Evolutionary conservation across 1,139 yeast species (phyloP).

Genomic region (Pneumocystis carinii): DNA sequence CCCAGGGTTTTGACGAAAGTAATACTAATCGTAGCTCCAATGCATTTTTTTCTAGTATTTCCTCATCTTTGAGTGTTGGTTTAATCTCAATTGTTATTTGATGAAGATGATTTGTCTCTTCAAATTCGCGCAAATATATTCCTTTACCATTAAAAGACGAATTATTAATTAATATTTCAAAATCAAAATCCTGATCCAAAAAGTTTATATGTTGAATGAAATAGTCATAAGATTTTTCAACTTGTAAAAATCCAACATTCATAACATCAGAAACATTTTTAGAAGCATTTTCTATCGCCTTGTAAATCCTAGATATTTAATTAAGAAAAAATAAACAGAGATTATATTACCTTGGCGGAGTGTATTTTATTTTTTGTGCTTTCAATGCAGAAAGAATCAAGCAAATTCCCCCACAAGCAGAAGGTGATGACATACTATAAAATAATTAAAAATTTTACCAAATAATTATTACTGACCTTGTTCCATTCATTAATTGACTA

Average conservation of each 20-base stretch:
- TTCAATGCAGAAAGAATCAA: constrained; percentile 11
- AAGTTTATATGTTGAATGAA: constrained; percentile 5
- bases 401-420: constrained; percentile 13
- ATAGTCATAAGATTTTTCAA: constrained; percentile 10
- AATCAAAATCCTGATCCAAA: constrained; percentile 8
- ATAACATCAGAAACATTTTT: constrained; percentile 9
- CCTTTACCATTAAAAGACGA: constrained; percentile 5
- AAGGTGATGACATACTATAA: constrained; percentile 12
- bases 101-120: constrained; percentile 4
- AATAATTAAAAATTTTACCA: not conserved
- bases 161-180: constrained; percentile 3
- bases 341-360: constrained; percentile 2
- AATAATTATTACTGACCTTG: not conserved
- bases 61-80: constrained; percentile 8
- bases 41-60: constrained; percentile 4
- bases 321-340: not conserved
- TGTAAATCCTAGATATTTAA: constrained; percentile 2
- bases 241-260: constrained; percentile 11
- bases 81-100: constrained; percentile 4
- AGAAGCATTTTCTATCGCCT: constrained; percentile 8
- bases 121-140: constrained; percentile 8
- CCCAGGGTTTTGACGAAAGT: constrained; percentile 6
- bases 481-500: constrained; percentile 13
- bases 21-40: constrained; percentile 8
- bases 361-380: constrained; percentile 5